Evolutionary conservation across 148 eudicot genomes (phyloP).

Genomic region (Vaccinium vitisidaea): DNA sequence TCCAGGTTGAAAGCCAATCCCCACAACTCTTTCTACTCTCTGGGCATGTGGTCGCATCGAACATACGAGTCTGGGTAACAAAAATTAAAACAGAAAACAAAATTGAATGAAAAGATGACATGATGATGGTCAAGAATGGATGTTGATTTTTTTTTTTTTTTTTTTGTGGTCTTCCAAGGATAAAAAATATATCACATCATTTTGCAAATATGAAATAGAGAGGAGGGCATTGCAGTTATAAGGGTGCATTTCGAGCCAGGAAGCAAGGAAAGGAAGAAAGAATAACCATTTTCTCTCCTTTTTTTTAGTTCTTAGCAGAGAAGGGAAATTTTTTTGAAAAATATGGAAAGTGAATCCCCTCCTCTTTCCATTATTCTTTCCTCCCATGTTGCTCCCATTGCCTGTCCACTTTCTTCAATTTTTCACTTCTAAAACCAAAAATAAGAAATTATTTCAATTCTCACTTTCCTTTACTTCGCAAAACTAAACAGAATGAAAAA

Average conservation of each 20-base stretch:
- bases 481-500: neutral
- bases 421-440: neutral
- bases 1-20: slow-evolving; percentile 94
- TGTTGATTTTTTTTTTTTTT: neutral
- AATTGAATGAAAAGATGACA: neutral
- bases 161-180: neutral
- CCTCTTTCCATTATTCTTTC: neutral
- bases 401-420: neutral
- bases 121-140: neutral
- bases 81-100: neutral
- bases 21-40: slow-evolving; percentile 73
- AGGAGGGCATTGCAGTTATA: neutral
- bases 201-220: neutral
- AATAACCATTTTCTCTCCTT: neutral
- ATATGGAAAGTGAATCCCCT: neutral
- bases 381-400: neutral
- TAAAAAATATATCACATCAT: neutral
- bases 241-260: neutral
- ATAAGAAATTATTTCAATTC: neutral
- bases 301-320: neutral
- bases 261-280: neutral
- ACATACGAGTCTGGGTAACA: slow-evolving; percentile 65
- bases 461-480: neutral
- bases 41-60: slow-evolving; percentile 62
- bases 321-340: neutral